Conservation (phyloP, 345 rosid species). For the rapeseed (Brassica napus) region DNA sequence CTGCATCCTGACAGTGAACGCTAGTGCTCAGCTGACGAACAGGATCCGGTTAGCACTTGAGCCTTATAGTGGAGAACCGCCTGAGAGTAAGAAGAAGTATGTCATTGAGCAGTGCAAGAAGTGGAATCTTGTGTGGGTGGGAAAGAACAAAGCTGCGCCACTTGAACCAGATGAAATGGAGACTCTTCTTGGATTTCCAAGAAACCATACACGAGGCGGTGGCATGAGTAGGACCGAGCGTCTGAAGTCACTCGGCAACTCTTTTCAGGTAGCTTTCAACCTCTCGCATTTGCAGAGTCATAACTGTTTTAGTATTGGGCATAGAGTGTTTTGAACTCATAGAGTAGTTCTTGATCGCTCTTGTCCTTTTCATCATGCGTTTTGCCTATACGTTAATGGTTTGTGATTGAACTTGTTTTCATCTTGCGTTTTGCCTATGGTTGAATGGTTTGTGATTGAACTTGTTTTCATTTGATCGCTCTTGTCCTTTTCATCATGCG, state of each 20-base stretch:
- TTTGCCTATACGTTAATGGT: background rate
- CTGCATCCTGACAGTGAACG: slow-evolving; percentile 70
- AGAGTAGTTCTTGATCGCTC: background rate
- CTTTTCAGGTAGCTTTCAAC: slow-evolving; percentile 64
- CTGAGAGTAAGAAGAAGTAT: slow-evolving; percentile 46
- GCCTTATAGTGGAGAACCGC: slow-evolving; percentile 54
- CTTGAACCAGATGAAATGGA: slow-evolving; percentile 95
- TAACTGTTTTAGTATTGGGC: too few species aligned
- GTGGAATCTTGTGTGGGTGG: slow-evolving; percentile 98
- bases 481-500: background rate
- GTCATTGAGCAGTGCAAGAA: slow-evolving; percentile 71
- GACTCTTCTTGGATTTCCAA: slow-evolving; percentile 87
- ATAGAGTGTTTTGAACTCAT: background rate
- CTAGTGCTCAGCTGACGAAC: slow-evolving; percentile 70
- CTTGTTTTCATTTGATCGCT: background rate
- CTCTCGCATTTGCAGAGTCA: background rate
- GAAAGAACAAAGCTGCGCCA: slow-evolving; percentile 81
- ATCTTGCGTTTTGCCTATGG: slow-evolving; percentile 7
- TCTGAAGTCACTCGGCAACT: slow-evolving; percentile 87
- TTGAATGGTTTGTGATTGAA: too few species aligned
- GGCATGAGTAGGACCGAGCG: slow-evolving; percentile 85
- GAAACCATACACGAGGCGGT: slow-evolving; percentile 91
- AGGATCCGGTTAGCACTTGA: slow-evolving; percentile 71
- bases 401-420: slow-evolving; percentile 25
- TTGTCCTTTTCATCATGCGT: too few species aligned